Base-by-base conservation (phyloP, 2,329 filamentous ascomycete genomes). In the Pezicula carpinea region DNA sequence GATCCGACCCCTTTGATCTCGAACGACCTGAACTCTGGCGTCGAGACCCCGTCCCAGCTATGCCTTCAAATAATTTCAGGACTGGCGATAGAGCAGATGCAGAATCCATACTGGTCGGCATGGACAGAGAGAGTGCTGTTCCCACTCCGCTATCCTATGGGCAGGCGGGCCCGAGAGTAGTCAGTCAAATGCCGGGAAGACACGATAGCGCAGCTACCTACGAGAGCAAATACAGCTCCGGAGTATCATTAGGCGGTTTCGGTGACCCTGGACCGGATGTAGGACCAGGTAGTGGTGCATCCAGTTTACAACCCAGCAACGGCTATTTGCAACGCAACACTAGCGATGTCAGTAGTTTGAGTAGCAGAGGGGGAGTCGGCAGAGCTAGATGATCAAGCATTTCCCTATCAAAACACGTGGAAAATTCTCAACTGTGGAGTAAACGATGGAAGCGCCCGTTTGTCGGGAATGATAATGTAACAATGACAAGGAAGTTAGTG, bases 1-100 rank as follows among this genome's bases (percentile, higher is more conserved):
- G 79, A 38, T 82, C 79, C 2, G 80, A 84, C 53, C 80, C 79
- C 2, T 84, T 84, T 57, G 81, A 85, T 54, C 69, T 84, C n/a
- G 80, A 84, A 59, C 63, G 70, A 36, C 69, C 76, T 29, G 69
- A 77, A 56, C 64, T 76, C 6, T 65, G 72, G 58, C 51, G 45
- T 19, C 50, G 13, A 32, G n/a, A 15, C 13, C 40, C 31, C 10
- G 31, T 34, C 13, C 40, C 23, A 11, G 26, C n/a, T 32, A 18
- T 17, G 15, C 17, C 35, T 38, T 13, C 35, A 5, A 21, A 21
- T 11, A 21, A 21, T 8, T 15, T 38, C 5, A 15, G 18, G 6
- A 13, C 19, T 23, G 22, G 21, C 19, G 22, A 26, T 15, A 15
- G 18, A 8, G 19, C 19, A 11, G 38, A 40, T 15, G 8, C 38